Evolutionary conservation across 495 filamentous ascomycete genomes (phyloP), one percentile per base, ranked within the genome.

Genomic region (Talaromyces adpressus): DNA sequence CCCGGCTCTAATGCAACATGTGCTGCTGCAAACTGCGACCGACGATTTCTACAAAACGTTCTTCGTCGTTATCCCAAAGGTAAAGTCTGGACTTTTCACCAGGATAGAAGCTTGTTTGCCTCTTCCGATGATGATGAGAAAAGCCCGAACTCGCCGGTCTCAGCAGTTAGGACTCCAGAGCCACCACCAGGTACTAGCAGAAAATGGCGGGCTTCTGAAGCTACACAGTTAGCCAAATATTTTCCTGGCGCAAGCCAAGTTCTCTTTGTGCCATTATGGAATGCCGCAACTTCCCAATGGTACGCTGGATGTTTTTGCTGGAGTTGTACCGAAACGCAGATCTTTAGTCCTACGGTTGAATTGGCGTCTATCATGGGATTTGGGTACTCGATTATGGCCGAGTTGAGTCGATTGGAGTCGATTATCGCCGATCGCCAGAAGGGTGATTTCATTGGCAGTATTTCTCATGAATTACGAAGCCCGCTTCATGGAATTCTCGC

Each of bases 401-500:
- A 90, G 63, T 84, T 87, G 16, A 83, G 81, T 22, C 84, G 86
- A 18, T 72, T 91, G 9, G 77, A 85, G 68, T 82, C 81, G 2
- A 77, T 84, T 27, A 79, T 77, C 52, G 83, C 84, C 9, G 84
- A 87, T 67, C 79, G 78, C 32, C 82, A 84, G 62, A 92, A 93
- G 68, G 82, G 85, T 0, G 88, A 90, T 65, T 90, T 92, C 65
- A 89, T 93, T 49, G 87, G 87, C 0, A 89, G 85, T 53, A 87
- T 93, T 16, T 90, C 87, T 57, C 91, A 95, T 68, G 91, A 95
- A 68, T 77, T 94, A 16, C 82, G 91, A 5, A 89, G 85, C 18
- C 91, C 91, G 1, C 73, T 95, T 6, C 89, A 92, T 65, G 90
- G 90, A 0, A 90, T 92, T 52, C 70, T 92, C 2, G 88, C 87